Base-by-base conservation (phyloP, 306 rosid genomes). In the Calophaca sinica region DNA sequence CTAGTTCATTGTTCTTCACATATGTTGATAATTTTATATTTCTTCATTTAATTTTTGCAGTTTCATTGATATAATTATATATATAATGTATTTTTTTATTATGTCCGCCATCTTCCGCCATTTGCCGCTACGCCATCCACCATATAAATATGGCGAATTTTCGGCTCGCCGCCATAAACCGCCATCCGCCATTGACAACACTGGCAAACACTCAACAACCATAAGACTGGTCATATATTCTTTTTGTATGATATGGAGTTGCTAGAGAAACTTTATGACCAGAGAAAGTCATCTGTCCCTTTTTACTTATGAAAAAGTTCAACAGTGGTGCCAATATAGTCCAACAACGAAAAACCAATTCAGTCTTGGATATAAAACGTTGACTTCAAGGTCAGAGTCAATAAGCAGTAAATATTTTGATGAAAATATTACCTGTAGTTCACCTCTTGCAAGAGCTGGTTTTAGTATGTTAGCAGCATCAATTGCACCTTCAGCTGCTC, bases 401-500 rank as follows among this genome's bases (percentile, higher is more conserved):
- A 36, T 9, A 45, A 5, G 39, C 70, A 55, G 61, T n/a, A 57
- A 69, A 75, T 45, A 39, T 10, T 58, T 45, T 54, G 50, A 42
- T 49, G 4, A 20, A 15, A 81, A 73, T 57, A 55, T 41, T 86
- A 94, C 99, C 99, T 94, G 97, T 78, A 94, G 88, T 94, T 91
- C 99, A 78, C 99, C 99, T 82, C 99, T 88, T 9, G 99, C 97
- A 71, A 94, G 97, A 58, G 99, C 97, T 31, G 99, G 99, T 77
- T 92, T 94, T 62, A 94, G 85, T 66, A 94, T 94, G 83, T 94
- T 94, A 75, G 97, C 97, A 33, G 98, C 98, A 81, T 94, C 98
- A 80, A 94, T 94, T 36, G 98, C 98, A 71, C 98, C 98, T 87
- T 91, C 98, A 6, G 98, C 98, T 44, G 98, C 98, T 75, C 98